Evolutionary conservation across 1,139 yeast species (phyloP).

Genomic region (Lodderomyces jiufengensis): DNA sequence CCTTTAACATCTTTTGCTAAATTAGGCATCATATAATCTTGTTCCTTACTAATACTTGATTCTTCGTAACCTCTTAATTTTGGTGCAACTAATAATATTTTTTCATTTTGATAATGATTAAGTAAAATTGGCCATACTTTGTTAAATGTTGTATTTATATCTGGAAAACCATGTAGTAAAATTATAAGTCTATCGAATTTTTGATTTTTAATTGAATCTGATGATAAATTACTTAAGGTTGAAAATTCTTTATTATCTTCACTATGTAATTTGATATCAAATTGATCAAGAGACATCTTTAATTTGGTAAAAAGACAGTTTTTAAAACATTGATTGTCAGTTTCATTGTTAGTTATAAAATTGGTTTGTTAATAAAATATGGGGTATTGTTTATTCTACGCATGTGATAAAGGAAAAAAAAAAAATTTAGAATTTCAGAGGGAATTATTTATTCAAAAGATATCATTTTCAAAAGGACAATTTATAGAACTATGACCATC

Average conservation of each 20-base stretch:
- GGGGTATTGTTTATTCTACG: too few species aligned
- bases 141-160: constrained; percentile 30
- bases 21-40: constrained; percentile 27
- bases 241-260: constrained; percentile 23
- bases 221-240: constrained; percentile 22
- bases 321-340: too few species aligned
- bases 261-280: constrained; percentile 18
- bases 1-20: constrained; percentile 35
- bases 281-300: constrained; percentile 5
- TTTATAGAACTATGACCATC: constrained; percentile 83
- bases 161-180: constrained; percentile 45
- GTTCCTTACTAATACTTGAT: constrained; percentile 28
- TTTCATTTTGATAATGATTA: constrained; percentile 15
- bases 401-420: too few species aligned
- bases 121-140: constrained; percentile 23
- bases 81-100: constrained; percentile 33
- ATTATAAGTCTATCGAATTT: constrained; percentile 27
- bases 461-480: constrained; percentile 78
- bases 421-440: too few species aligned
- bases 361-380: too few species aligned
- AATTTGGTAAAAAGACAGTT: background rate
- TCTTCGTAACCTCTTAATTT: constrained; percentile 41
- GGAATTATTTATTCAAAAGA: constrained; percentile 6
- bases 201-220: constrained; percentile 17
- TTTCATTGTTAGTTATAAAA: too few species aligned